Evolutionary conservation across 495 filamentous ascomycete genomes (phyloP).

Genomic region (Penicillium tannophilum): DNA sequence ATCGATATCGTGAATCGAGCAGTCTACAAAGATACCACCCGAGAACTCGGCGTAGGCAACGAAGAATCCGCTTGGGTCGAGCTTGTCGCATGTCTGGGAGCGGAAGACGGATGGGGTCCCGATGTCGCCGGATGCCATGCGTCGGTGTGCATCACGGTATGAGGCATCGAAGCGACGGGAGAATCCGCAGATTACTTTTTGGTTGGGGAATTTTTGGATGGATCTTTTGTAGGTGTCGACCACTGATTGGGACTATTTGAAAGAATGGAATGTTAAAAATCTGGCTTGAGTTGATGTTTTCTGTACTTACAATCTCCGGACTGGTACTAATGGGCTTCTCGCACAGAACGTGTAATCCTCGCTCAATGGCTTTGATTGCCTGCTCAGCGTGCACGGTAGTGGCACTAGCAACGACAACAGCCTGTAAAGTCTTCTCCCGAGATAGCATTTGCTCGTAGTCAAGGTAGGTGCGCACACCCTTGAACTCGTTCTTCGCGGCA

Average conservation of each 20-base stretch:
- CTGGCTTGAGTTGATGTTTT: neutral
- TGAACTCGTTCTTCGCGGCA: conserved; percentile 42
- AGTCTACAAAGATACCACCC: conserved; percentile 60
- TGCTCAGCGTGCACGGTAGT: conserved; percentile 54
- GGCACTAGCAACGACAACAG: conserved; percentile 46
- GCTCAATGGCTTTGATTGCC: conserved; percentile 51
- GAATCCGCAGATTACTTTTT: conserved; percentile 59
- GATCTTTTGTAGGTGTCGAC: conserved; percentile 40
- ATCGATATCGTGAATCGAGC: conserved; percentile 55
- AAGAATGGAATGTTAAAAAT: neutral
- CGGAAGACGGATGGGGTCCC: conserved; percentile 51
- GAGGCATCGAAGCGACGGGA: conserved; percentile 53
- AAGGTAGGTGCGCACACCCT: conserved; percentile 33
- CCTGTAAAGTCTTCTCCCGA: conserved; percentile 44
- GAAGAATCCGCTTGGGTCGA: conserved; percentile 51
- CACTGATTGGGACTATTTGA: conserved; percentile 44
- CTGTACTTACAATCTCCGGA: conserved; percentile 29
- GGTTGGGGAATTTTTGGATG: conserved; percentile 37
- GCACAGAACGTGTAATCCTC: conserved; percentile 52
- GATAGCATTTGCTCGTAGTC: conserved; percentile 51
- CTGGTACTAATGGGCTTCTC: conserved; percentile 54
- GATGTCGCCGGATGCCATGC: conserved; percentile 44
- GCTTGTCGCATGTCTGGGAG: conserved; percentile 55
- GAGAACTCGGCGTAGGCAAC: conserved; percentile 49
- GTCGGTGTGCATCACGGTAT: conserved; percentile 42